Conservation (phyloP, 2,329 filamentous ascomycete species). For the Zarea fungicola region DNA sequence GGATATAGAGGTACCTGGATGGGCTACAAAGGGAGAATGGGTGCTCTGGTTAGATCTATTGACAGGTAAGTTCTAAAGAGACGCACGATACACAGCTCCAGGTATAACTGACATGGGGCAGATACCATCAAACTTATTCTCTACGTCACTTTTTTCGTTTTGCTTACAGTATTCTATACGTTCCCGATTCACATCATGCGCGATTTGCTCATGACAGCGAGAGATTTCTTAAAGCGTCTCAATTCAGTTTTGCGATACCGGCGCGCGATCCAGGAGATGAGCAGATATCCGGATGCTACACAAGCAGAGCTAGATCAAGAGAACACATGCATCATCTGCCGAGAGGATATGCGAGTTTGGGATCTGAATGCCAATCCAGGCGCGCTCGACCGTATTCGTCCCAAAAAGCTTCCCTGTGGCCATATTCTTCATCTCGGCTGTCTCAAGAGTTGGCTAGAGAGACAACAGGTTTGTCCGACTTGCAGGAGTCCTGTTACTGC, state of each 20-base stretch:
- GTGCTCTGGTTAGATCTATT: conserved; percentile 81
- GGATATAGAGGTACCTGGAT: conserved; percentile 91
- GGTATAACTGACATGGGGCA: conserved; percentile 28
- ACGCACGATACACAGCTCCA: background rate
- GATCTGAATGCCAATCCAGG: conserved; percentile 50
- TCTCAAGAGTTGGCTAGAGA: conserved; percentile 92
- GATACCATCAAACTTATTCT: conserved; percentile 89
- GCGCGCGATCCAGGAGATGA: conserved; percentile 91
- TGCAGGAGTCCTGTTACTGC: conserved; percentile 71
- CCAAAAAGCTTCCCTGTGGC: conserved; percentile 94
- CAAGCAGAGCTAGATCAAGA: conserved; percentile 77
- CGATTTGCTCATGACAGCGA: conserved; percentile 88
- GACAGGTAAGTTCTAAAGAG: conserved; percentile 52
- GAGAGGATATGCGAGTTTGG: conserved; percentile 92
- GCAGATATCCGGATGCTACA: conserved; percentile 86
- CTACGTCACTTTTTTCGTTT: conserved; percentile 87
- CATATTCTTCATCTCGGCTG: conserved; percentile 94
- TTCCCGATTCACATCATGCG: conserved; percentile 95
- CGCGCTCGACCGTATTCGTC: conserved; percentile 76
- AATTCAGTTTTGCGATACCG: conserved; percentile 84
- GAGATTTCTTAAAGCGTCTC: conserved; percentile 87
- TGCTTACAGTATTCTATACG: conserved; percentile 90
- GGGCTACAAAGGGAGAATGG: conserved; percentile 94
- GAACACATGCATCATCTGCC: conserved; percentile 95
- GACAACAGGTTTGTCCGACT: conserved; percentile 95